These are phyloP conservation scores for Metroxylon sagu DNA, from an alignment of 176 grass and related monocot genomes.

Conservation along the genomic window DNA sequence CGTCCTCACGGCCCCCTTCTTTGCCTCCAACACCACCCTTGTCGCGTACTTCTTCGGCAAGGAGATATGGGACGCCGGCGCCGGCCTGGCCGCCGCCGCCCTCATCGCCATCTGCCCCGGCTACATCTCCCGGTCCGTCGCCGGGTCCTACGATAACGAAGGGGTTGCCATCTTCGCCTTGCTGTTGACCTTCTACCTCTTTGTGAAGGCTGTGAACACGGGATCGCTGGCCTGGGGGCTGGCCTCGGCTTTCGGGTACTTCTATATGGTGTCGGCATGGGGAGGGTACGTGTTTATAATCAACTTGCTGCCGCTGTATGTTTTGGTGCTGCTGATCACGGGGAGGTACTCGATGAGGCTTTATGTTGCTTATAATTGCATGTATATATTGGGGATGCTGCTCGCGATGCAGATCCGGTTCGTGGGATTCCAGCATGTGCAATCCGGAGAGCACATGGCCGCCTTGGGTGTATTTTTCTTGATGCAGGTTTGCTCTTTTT, in stretches of 20 bases:
- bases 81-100: conserved; percentile 67
- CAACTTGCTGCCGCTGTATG: conserved; percentile 89
- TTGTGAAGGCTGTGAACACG: conserved; percentile 92
- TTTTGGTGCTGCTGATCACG: conserved; percentile 82
- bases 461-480: conserved; percentile 96
- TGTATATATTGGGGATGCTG: conserved; percentile 83
- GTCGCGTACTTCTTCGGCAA: conserved; percentile 95
- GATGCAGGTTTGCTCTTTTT: conserved; percentile 46
- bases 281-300: conserved; percentile 99
- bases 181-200: conserved; percentile 95
- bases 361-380: conserved; percentile 95
- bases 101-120: conserved; percentile 92
- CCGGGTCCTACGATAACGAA: conserved; percentile 87
- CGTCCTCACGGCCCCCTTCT: conserved; percentile 94
- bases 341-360: conserved; percentile 95
- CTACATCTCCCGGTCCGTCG: conserved; percentile 96
- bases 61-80: conserved; percentile 97
- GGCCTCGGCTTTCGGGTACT: conserved; percentile 84
- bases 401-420: conserved; percentile 99
- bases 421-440: conserved; percentile 95
- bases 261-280: conserved; percentile 99
- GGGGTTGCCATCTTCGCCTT: conserved; percentile 94
- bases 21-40: conserved; percentile 93
- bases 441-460: conserved; percentile 98
- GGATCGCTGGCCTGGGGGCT: conserved; percentile 83